Conservation (phyloP, 176 grass and related monocot species). For the Saccharum spontaneum region DNA sequence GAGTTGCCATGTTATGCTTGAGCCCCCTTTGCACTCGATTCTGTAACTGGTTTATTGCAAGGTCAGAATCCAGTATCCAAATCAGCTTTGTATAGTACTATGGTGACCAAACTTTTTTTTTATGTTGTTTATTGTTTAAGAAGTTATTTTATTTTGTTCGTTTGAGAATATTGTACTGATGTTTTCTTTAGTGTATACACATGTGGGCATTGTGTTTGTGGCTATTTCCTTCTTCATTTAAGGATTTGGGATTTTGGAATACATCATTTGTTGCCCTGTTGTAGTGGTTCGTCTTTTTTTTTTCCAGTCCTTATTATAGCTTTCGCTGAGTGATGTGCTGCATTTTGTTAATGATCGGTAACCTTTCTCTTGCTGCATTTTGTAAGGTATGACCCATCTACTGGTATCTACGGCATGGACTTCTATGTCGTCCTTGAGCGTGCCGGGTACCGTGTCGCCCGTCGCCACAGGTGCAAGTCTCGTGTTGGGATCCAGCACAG, state of each 20-base stretch:
- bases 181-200: not conserved
- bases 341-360: not conserved
- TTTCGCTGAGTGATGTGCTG: not conserved
- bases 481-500: conserved; percentile 62
- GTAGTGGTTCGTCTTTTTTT: not conserved
- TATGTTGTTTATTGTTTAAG: not conserved
- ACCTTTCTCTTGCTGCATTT: not conserved
- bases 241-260: not conserved
- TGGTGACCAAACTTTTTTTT: not conserved
- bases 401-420: conserved; percentile 73
- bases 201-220: not conserved
- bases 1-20: not conserved
- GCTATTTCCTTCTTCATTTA: not conserved
- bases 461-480: conserved; percentile 61
- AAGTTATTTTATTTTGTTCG: not conserved
- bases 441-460: conserved; percentile 55
- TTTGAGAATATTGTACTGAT: not conserved
- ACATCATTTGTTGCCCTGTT: not conserved
- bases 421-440: conserved; percentile 59
- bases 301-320: not conserved
- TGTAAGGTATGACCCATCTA: conserved; percentile 58
- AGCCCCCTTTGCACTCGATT: not conserved
- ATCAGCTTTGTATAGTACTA: not conserved
- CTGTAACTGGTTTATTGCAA: not conserved
- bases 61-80: not conserved